Conservation (phyloP, 495 filamentous ascomycete species). For the Poronia punctata region DNA sequence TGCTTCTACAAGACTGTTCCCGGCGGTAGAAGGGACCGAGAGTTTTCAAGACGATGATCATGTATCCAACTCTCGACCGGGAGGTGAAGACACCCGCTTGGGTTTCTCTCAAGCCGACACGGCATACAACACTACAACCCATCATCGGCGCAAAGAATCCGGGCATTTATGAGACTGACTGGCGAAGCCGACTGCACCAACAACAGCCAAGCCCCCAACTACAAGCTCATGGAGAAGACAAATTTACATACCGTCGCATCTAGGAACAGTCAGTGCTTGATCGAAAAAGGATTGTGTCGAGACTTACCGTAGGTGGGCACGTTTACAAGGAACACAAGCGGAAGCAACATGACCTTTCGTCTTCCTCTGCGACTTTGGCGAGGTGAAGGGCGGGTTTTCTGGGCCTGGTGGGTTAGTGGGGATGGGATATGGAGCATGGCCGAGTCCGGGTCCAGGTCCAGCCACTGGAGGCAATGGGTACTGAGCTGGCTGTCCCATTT, state of each 20-base stretch:
- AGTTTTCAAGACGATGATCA: too few species aligned
- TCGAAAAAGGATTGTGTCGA: conserved; percentile 6
- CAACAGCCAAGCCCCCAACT: too few species aligned
- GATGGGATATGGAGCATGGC: conserved; percentile 30
- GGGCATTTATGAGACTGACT: too few species aligned
- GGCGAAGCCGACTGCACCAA: too few species aligned
- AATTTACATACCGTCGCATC: conserved; percentile 46
- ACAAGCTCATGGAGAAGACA: too few species aligned
- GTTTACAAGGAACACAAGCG: conserved; percentile 95
- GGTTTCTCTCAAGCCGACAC: too few species aligned
- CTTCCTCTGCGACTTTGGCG: conserved; percentile 67
- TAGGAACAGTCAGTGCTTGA: conserved; percentile 21
- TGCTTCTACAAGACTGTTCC: neutral
- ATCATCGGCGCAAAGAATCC: too few species aligned
- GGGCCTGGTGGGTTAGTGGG: conserved; percentile 24
- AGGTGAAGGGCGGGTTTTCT: conserved; percentile 33
- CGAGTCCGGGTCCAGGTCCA: conserved; percentile 24
- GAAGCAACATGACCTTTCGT: conserved; percentile 95
- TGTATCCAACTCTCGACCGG: too few species aligned
- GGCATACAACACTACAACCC: too few species aligned
- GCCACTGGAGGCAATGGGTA: conserved; percentile 28
- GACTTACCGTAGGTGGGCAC: conserved; percentile 71
- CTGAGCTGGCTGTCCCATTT: conserved; percentile 23
- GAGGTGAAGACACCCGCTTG: neutral
- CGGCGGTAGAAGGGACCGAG: too few species aligned